These are phyloP conservation scores for Cryptosporidium felis DNA, from an alignment of 169 alveolate genomes.

Conservation along the genomic window DNA sequence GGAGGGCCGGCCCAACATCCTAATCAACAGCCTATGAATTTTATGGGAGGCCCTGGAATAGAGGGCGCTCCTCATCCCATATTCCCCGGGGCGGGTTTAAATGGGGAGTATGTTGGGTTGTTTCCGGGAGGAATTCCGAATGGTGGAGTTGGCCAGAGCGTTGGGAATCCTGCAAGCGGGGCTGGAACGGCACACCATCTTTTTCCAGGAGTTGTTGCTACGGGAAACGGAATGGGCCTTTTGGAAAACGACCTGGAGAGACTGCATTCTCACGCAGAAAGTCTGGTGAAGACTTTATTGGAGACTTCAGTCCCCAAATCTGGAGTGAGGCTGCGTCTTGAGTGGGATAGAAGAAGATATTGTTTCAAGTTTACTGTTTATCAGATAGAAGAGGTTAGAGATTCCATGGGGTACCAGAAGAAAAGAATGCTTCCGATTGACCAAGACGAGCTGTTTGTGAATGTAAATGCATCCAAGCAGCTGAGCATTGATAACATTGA, in stretches of 20 bases:
- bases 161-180: no score
- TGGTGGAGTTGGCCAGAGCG: background rate
- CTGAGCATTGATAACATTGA: slow-evolving; percentile 49
- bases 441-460: slow-evolving; percentile 66
- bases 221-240: background rate
- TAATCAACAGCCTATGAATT: background rate
- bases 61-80: background rate
- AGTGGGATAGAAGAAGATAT: slow-evolving; percentile 67
- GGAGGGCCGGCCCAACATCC: slow-evolving; percentile 48
- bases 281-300: slow-evolving; percentile 55
- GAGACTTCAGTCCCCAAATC: slow-evolving; percentile 71
- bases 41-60: slow-evolving; percentile 22
- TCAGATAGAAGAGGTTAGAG: slow-evolving; percentile 58
- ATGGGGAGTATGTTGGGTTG: slow-evolving; percentile 9
- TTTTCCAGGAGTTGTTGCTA: no score
- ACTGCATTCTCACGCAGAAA: slow-evolving; percentile 64
- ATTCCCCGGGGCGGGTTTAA: background rate
- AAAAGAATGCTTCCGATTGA: slow-evolving; percentile 60
- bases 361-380: slow-evolving; percentile 66
- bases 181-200: no score
- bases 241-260: slow-evolving; percentile 45
- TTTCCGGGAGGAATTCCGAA: background rate
- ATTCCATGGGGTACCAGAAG: slow-evolving; percentile 59
- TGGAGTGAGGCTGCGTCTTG: slow-evolving; percentile 54
- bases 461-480: slow-evolving; percentile 70